Evolutionary conservation across 306 rosid genomes (phyloP).

Genomic region (Crotalaria pallida): DNA sequence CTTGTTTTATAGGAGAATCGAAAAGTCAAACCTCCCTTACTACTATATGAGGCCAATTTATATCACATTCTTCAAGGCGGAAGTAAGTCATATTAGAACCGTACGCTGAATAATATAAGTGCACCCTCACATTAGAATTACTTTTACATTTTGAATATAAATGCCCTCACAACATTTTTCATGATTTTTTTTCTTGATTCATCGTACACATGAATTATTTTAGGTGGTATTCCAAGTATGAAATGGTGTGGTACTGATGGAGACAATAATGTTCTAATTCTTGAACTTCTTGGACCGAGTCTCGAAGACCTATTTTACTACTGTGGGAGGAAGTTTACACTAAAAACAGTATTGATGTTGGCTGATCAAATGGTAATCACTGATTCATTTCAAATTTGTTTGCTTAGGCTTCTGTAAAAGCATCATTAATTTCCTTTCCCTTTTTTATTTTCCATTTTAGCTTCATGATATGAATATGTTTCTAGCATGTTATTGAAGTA

Average conservation of each 20-base stretch:
- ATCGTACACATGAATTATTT: conserved; percentile 1
- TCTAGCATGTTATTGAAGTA: background rate
- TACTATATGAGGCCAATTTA: conserved; percentile 50
- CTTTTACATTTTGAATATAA: conserved; percentile 1
- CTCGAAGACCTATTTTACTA: conserved; percentile 82
- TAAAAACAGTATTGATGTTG: conserved; percentile 80
- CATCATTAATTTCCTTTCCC: too few relatives aligned
- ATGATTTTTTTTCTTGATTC: conserved; percentile 12
- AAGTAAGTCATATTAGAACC: conserved; percentile 51
- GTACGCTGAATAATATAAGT: too few relatives aligned
- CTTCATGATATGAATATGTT: background rate
- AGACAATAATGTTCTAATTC: conserved; percentile 71
- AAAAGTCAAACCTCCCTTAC: conserved; percentile 53
- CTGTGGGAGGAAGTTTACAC: conserved; percentile 70
- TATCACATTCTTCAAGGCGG: conserved; percentile 55
- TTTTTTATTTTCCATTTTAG: background rate
- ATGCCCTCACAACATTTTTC: background rate
- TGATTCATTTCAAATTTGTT: background rate
- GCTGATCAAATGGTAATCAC: conserved; percentile 84
- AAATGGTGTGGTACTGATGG: conserved; percentile 86
- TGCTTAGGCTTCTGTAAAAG: background rate
- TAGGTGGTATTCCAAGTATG: conserved; percentile 77
- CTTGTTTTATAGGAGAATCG: conserved; percentile 40
- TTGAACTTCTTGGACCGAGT: conserved; percentile 91
- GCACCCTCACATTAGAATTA: conserved; percentile 24